phyloP scores from a whole-genome alignment of 805 yeast genomes.

The Wickerhamiella parazyma region DNA sequence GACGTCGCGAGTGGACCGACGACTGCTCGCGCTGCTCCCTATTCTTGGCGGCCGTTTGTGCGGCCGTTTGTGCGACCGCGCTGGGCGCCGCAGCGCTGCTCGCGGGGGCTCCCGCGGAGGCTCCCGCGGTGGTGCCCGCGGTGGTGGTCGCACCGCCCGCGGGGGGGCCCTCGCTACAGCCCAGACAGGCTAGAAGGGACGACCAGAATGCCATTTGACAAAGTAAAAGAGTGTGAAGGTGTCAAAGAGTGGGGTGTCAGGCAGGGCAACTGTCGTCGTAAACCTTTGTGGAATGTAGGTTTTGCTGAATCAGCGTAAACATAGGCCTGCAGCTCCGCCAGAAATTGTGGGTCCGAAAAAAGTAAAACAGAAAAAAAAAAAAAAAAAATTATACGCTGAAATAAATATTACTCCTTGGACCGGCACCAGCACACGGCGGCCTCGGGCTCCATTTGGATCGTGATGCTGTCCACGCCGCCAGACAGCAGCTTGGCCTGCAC shows the following conservation, averaged over 20 bases:
- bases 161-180: not conserved
- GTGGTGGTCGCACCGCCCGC: not conserved
- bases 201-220: slow-evolving; percentile 4
- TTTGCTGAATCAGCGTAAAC: not conserved
- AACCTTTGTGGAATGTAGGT: not conserved
- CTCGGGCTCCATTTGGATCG: slow-evolving; percentile 57
- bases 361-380: too few species aligned
- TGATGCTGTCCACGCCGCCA: slow-evolving; percentile 38
- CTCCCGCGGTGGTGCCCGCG: not conserved
- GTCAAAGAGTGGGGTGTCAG: slow-evolving; percentile 5
- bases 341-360: too few species aligned
- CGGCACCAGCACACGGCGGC: slow-evolving; percentile 60
- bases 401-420: not conserved
- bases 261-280: not conserved
- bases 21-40: not conserved
- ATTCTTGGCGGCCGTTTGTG: not conserved
- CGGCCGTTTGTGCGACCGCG: not conserved
- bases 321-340: not conserved
- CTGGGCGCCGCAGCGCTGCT: not conserved
- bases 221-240: not conserved
- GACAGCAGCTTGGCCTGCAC: slow-evolving; percentile 41
- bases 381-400: too few species aligned
- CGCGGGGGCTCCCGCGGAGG: not conserved
- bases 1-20: not conserved
- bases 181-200: slow-evolving; percentile 8